A percentile compares a stretch with the other conserved stretches of the same genome.
Evolutionary conservation across 345 rosid genomes (phyloP).

Genomic region (Rhizophora apiculata): DNA sequence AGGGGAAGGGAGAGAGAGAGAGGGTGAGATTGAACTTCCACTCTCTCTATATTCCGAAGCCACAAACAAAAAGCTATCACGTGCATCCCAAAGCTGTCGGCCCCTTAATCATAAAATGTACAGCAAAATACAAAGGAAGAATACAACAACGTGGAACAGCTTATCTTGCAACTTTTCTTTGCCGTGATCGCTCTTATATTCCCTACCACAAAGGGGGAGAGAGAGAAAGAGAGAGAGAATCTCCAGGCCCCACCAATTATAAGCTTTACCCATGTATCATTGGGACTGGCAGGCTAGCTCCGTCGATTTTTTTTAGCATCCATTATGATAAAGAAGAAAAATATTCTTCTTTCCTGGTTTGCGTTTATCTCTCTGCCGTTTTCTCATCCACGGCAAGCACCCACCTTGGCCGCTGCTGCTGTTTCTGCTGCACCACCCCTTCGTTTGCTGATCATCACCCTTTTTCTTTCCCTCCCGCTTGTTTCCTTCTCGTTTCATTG

Average conservation of each 20-base stretch:
- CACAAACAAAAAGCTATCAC: slow-evolving; percentile 23
- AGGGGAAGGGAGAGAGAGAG: background rate
- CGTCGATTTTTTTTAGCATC: slow-evolving; percentile 10
- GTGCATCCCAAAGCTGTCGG: slow-evolving; percentile 35
- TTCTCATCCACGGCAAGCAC: slow-evolving; percentile 69
- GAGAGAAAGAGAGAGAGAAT: slow-evolving; percentile 11
- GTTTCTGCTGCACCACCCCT: slow-evolving; percentile 9
- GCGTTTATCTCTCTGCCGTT: slow-evolving; percentile 46
- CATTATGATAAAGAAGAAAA: slow-evolving; percentile 38
- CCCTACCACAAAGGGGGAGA: background rate
- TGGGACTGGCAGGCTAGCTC: too few relatives aligned
- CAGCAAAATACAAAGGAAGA: slow-evolving; percentile 6
- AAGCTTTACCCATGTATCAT: too few relatives aligned
- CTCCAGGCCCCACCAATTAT: slow-evolving; percentile 1
- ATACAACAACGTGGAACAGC: background rate
- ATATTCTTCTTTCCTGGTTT: slow-evolving; percentile 37
- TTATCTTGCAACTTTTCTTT: slow-evolving; percentile 14
- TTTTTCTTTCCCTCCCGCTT: slow-evolving; percentile 12
- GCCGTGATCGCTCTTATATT: slow-evolving; percentile 15
- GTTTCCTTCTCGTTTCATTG: background rate
- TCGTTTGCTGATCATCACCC: slow-evolving; percentile 12
- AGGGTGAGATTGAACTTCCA: background rate
- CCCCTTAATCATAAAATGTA: slow-evolving; percentile 16
- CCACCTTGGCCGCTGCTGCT: slow-evolving; percentile 36
- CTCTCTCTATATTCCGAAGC: slow-evolving; percentile 11